These are phyloP conservation scores for Conoideocrella luteorostrata DNA, from an alignment of 2,329 filamentous ascomycete genomes.

Conservation along the genomic window DNA sequence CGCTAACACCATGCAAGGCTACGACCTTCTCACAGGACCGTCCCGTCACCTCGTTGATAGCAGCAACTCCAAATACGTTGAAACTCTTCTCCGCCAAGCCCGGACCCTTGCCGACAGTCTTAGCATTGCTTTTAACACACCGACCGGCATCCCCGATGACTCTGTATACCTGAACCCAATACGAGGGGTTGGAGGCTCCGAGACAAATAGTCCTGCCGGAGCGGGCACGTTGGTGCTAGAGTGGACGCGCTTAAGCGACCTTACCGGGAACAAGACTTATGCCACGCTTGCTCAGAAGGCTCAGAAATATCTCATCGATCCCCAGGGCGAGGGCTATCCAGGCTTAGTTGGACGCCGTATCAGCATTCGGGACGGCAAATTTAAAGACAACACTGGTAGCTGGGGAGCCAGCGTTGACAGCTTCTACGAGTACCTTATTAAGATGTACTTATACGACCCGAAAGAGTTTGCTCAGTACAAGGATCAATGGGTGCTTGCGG, in stretches of 20 bases:
- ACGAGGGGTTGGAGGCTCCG: conserved; percentile 39
- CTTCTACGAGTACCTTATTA: conserved; percentile 86
- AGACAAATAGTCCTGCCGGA: conserved; percentile 66
- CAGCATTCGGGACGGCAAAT: conserved; percentile 57
- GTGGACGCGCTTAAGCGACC: conserved; percentile 73
- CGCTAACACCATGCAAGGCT: too few species aligned
- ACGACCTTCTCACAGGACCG: conserved; percentile 67
- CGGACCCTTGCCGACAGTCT: conserved; percentile 63
- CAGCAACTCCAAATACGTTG: conserved; percentile 34
- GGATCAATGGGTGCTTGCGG: conserved; percentile 69
- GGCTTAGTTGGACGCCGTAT: conserved; percentile 67
- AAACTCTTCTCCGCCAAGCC: conserved; percentile 60
- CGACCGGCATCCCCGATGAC: conserved; percentile 68
- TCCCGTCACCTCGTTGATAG: conserved; percentile 41
- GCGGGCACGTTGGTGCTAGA: conserved; percentile 75
- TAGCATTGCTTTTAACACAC: conserved; percentile 71
- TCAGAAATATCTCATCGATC: conserved; percentile 64
- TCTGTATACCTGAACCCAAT: conserved; percentile 53
- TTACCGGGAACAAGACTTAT: conserved; percentile 64
- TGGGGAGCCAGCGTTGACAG: conserved; percentile 75
- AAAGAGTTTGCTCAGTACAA: conserved; percentile 56
- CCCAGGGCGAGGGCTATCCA: conserved; percentile 61
- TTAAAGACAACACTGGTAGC: conserved; percentile 60
- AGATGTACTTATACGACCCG: conserved; percentile 80
- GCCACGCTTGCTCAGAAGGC: conserved; percentile 58